Conservation (phyloP, 306 rosid genomes). For the Glycine tomentella region DNA sequence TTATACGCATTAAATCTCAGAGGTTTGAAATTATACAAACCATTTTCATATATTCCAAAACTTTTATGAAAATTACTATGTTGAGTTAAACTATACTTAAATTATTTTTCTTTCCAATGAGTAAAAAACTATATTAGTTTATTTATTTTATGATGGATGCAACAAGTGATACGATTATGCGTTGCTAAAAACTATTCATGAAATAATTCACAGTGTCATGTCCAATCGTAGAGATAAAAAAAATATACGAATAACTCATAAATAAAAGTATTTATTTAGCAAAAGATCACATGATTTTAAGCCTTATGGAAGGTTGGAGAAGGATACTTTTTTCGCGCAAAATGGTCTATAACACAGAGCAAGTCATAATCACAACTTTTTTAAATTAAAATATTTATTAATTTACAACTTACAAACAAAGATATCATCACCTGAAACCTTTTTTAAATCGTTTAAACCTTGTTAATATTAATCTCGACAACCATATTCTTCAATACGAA, state of each 20-base stretch:
- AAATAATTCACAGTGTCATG: background rate
- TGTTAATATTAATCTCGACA: background rate
- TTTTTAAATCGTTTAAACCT: background rate
- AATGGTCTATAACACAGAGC: background rate
- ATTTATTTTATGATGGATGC: too few species aligned
- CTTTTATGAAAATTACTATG: too few species aligned
- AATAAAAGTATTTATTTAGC: background rate
- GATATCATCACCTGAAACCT: background rate
- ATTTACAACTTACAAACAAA: background rate
- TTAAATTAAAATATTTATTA: background rate
- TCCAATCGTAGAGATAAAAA: background rate
- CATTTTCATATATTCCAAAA: too few species aligned
- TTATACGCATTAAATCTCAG: background rate
- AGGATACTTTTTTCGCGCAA: background rate
- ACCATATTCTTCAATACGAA: background rate
- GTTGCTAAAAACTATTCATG: background rate
- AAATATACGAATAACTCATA: background rate
- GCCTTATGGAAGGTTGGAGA: background rate
- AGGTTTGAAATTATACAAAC: background rate
- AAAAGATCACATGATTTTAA: constrained; percentile 14
- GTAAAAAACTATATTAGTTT: too few species aligned
- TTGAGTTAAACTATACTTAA: too few species aligned
- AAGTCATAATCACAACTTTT: background rate
- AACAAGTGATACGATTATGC: background rate
- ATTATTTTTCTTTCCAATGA: too few species aligned